A percentile compares a stretch with the other conserved stretches of the same genome.
Conservation (phyloP, 257 asterid species). For the Agastache rugosa region DNA sequence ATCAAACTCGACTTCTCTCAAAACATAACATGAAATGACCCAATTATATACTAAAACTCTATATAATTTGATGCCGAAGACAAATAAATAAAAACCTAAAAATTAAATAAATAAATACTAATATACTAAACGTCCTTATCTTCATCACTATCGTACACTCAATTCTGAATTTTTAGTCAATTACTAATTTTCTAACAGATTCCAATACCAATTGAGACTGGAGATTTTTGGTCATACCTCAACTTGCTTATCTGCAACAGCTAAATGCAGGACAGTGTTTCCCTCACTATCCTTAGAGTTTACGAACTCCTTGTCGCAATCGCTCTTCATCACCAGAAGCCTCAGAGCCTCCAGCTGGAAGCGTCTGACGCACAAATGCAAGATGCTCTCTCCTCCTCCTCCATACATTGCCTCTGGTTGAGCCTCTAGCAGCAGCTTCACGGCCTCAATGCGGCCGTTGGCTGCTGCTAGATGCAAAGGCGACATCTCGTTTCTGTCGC, state of each 20-base stretch:
- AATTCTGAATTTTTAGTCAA: too few species aligned
- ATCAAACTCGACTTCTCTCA: too few species aligned
- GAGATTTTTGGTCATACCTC: slow-evolving; percentile 31
- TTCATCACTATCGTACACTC: too few species aligned
- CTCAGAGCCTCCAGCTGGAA: slow-evolving; percentile 36
- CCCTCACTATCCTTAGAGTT: slow-evolving; percentile 48
- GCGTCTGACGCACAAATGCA: slow-evolving; percentile 52
- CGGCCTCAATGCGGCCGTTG: slow-evolving; percentile 41
- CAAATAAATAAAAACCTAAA: too few species aligned
- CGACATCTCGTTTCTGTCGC: slow-evolving; percentile 40
- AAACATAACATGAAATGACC: too few species aligned
- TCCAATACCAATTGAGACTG: too few species aligned
- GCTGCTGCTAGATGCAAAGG: slow-evolving; percentile 55
- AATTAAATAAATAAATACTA: too few species aligned
- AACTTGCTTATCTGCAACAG: slow-evolving; percentile 44
- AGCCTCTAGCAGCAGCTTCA: slow-evolving; percentile 28
- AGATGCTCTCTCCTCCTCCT: slow-evolving; percentile 28
- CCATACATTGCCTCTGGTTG: slow-evolving; percentile 36
- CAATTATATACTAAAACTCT: too few species aligned
- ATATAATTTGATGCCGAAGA: too few species aligned
- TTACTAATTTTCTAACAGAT: too few species aligned
- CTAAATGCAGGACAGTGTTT: slow-evolving; percentile 43
- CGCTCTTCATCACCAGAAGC: slow-evolving; percentile 11
- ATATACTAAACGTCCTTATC: too few species aligned
- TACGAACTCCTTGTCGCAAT: slow-evolving; percentile 9